These are phyloP conservation scores for Apium graveolens DNA, from an alignment of 129 eudicot genomes.

Conservation along the genomic window DNA sequence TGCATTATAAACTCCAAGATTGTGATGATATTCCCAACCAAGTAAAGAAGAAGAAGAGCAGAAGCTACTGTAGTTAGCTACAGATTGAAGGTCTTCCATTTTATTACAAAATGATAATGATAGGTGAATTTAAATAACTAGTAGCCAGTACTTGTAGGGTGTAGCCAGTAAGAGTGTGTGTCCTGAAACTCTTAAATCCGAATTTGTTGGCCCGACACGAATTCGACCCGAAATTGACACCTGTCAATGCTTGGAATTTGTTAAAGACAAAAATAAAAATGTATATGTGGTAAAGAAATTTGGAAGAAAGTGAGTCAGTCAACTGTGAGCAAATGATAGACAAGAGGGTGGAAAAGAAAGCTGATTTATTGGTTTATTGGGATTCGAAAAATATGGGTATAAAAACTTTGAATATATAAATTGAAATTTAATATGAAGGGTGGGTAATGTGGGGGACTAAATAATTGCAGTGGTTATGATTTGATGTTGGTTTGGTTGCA, in stretches of 20 bases:
- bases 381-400: conserved; percentile 36
- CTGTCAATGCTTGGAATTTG: background rate
- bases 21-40: conserved; percentile 55
- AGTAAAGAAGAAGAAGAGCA: conserved; percentile 23
- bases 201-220: too few species aligned
- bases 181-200: too few species aligned
- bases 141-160: background rate
- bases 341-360: conserved; percentile 21
- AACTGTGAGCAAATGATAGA: conserved; percentile 18
- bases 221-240: too few species aligned
- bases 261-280: conserved; percentile 25
- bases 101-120: background rate
- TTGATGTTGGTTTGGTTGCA: conserved; percentile 30
- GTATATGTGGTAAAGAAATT: conserved; percentile 17
- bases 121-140: background rate
- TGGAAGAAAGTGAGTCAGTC: conserved; percentile 36
- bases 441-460: conserved; percentile 69
- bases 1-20: conserved; percentile 53
- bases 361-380: conserved; percentile 38
- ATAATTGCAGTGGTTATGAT: conserved; percentile 64
- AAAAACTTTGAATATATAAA: background rate
- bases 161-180: background rate
- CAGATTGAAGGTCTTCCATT: conserved; percentile 64
- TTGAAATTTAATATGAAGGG: background rate
- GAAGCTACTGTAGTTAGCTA: conserved; percentile 39